These are phyloP conservation scores for Stephania cephalantha DNA, from an alignment of 164 flowering plant species.

Conservation along the genomic window DNA sequence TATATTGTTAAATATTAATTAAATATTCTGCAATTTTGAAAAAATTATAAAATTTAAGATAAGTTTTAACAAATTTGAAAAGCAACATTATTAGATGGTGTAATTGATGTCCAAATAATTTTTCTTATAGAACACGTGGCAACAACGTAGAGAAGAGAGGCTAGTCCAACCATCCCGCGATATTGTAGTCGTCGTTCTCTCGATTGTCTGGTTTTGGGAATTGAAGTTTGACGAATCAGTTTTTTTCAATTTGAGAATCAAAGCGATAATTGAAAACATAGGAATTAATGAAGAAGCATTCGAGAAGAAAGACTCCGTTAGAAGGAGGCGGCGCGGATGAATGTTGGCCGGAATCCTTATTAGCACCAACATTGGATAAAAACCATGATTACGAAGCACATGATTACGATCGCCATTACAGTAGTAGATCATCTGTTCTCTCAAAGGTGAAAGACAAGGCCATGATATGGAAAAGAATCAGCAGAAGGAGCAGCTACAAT, in stretches of 20 bases:
- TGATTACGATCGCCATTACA: constrained; percentile 18
- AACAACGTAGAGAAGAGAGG: neutral
- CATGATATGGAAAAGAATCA: constrained; percentile 40
- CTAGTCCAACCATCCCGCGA: neutral
- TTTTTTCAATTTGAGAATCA: too few species aligned
- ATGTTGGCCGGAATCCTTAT: constrained; percentile 10
- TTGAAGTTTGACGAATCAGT: neutral
- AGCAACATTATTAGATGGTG: too few species aligned
- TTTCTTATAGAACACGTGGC: neutral
- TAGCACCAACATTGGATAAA: constrained; percentile 22
- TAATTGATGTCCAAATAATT: too few species aligned
- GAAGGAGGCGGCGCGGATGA: neutral
- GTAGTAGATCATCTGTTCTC: constrained; percentile 60
- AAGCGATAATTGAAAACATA: too few species aligned
- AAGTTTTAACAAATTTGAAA: too few species aligned
- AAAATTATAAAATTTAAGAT: too few species aligned
- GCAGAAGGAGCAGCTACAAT: constrained; percentile 34
- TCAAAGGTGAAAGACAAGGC: constrained; percentile 68
- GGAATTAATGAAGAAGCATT: neutral
- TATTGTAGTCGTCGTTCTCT: neutral
- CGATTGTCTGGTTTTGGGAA: neutral
- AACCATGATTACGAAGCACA: constrained; percentile 32
- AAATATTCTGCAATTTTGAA: too few species aligned
- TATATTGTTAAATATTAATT: too few species aligned
- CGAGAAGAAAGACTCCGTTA: neutral